phyloP scores from a whole-genome alignment of 805 yeast genomes.

The Millerozyma acaciae region DNA sequence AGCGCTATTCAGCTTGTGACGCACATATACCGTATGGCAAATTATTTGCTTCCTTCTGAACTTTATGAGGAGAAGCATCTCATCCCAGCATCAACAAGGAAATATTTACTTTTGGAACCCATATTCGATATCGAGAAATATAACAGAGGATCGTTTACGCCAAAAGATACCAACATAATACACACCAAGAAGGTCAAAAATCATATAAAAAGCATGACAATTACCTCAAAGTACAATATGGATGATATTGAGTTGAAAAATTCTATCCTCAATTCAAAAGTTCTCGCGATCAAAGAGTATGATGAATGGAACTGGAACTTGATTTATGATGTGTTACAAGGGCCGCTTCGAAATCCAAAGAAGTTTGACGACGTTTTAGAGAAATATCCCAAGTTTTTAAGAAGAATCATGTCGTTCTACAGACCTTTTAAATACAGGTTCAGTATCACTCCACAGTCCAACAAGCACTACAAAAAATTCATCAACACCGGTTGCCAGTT shows the following conservation, averaged over 20 bases:
- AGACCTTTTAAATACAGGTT: constrained; percentile 89
- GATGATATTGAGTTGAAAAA: constrained; percentile 69
- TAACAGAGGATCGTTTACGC: constrained; percentile 26
- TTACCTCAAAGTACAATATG: constrained; percentile 20
- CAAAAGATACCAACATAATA: constrained; percentile 19
- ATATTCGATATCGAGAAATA: constrained; percentile 48
- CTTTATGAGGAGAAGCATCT: constrained; percentile 19
- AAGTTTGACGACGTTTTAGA: constrained; percentile 71
- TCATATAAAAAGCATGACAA: constrained; percentile 17
- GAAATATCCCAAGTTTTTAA: constrained; percentile 78
- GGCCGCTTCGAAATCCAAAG: constrained; percentile 72
- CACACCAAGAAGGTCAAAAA: constrained; percentile 16
- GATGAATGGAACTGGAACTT: constrained; percentile 86
- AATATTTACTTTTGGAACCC: constrained; percentile 27
- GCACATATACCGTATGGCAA: constrained; percentile 54
- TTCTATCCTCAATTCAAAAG: constrained; percentile 63
- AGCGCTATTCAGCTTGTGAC: constrained; percentile 65
- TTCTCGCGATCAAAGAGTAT: constrained; percentile 73
- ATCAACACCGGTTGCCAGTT: constrained; percentile 74
- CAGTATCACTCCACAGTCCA: constrained; percentile 39
- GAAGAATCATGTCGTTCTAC: constrained; percentile 78
- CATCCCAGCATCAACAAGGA: constrained; percentile 11
- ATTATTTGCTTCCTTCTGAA: constrained; percentile 51
- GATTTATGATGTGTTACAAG: constrained; percentile 67
- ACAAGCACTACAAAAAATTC: constrained; percentile 45